Base-by-base conservation (phyloP, 139 green algal species). In the Picochlorum sp. region DNA sequence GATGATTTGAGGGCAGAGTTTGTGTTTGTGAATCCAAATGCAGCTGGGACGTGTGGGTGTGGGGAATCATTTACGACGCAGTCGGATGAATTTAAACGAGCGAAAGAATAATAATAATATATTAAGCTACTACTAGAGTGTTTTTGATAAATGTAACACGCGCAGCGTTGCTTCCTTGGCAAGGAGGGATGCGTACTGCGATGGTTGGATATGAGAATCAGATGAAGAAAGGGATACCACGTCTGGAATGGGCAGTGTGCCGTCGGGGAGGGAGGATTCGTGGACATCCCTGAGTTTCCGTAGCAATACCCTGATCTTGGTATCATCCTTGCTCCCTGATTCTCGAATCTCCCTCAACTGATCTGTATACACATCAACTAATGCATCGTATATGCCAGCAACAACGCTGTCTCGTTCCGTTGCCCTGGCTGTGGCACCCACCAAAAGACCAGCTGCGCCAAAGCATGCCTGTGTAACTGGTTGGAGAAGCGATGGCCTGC, bases 1-100 rank as follows among this genome's bases (percentile, higher is more conserved):
- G 92, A 98, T 67, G 37, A 81, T 13, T 60, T 98, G 3, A 90
- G 82, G 58, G 86, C 80, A 3, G 89, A 95, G 71, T 97, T 97
- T 79, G 78, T 93, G 8, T 97, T 97, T 63, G 80, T 82, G 24
- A 97, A 97, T 68, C 91, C 91, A 1, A 98, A 98, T 63, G 81
- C 88, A 24, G 95, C 95, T 54, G 88, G 82, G 16, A 75, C 77
- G 8, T 98, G 92, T 68, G 94, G 94, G 3, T 99, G 94, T 63
- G 94, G 94, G 3, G 89, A 96, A 63, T 90, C 80, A 1, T 96
- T 96, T 67, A 96, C 86, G 1, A 92, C 86, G 51, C n/a, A 34
- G 51, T 6, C 61, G 47, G n/a, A 74, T 18, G 34, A 49, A 24
- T 57, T 58, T 21, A 45, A 58, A 20, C 28, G 28, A 30, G 4